A percentile compares a stretch with the other conserved stretches of the same genome.
These are phyloP conservation scores for Zygosaccharomyces sapae DNA, from an alignment of 1,139 yeast genomes.

Conservation along the genomic window DNA sequence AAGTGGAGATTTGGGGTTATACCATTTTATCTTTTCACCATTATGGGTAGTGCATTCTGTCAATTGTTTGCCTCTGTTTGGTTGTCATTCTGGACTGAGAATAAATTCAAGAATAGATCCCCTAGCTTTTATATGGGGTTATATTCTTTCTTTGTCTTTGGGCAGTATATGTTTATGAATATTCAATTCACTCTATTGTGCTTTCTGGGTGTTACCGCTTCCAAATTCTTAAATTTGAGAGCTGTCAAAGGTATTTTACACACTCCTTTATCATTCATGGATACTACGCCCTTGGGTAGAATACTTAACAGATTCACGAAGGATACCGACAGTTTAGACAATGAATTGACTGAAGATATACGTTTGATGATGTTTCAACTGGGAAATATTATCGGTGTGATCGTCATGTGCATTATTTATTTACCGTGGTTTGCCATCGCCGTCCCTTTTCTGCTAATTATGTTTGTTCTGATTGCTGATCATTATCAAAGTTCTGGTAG, in stretches of 20 bases:
- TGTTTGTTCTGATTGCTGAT: slow-evolving; percentile 50
- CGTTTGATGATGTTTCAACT: slow-evolving; percentile 50
- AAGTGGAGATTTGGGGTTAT: slow-evolving; percentile 45
- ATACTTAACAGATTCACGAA: slow-evolving; percentile 71
- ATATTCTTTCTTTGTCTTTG: slow-evolving; percentile 45
- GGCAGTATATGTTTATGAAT: slow-evolving; percentile 47
- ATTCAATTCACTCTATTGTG: slow-evolving; percentile 53
- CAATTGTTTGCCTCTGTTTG: slow-evolving; percentile 69
- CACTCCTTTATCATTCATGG: slow-evolving; percentile 69
- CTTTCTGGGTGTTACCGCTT: slow-evolving; percentile 47
- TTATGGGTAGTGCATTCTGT: slow-evolving; percentile 49
- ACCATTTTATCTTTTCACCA: slow-evolving; percentile 42
- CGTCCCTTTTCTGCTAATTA: slow-evolving; percentile 49
- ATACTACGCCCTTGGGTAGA: slow-evolving; percentile 68
- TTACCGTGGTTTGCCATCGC: slow-evolving; percentile 76
- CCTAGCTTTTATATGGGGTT: slow-evolving; percentile 53
- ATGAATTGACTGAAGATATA: slow-evolving; percentile 60
- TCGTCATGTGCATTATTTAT: slow-evolving; percentile 65
- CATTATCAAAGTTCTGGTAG: slow-evolving; percentile 76
- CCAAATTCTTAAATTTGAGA: slow-evolving; percentile 41
- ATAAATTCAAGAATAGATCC: slow-evolving; percentile 47
- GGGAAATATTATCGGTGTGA: slow-evolving; percentile 56
- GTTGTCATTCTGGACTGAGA: slow-evolving; percentile 78
- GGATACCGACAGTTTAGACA: slow-evolving; percentile 80
- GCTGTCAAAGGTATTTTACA: slow-evolving; percentile 62